Evolutionary conservation across 1,284 basidiomycete genomes (phyloP).

Genomic region (Dichomitus squalens): DNA sequence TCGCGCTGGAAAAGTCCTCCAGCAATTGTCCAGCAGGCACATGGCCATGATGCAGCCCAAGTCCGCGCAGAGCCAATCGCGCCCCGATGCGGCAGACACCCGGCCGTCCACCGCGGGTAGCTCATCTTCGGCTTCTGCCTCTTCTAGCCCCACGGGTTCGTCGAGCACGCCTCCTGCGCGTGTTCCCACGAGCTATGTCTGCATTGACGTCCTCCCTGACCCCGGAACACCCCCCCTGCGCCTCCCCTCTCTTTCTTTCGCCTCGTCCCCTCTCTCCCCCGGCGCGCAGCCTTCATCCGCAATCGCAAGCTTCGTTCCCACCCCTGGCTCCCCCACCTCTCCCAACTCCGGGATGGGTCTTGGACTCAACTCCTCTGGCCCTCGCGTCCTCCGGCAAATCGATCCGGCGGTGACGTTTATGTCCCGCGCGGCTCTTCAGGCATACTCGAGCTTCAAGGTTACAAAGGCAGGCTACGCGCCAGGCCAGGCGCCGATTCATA

Average conservation of each 20-base stretch:
- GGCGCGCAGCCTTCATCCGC: slow-evolving; percentile 15
- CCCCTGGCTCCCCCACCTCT: slow-evolving; percentile 15
- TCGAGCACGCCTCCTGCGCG: slow-evolving; percentile 18
- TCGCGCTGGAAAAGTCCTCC: slow-evolving; percentile 11
- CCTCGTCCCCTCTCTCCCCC: slow-evolving; percentile 18
- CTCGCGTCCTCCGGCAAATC: slow-evolving; percentile 60
- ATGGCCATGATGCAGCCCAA: slow-evolving; percentile 30
- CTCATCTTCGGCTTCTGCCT: slow-evolving; percentile 23
- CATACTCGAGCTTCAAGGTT: slow-evolving; percentile 59
- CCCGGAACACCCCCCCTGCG: slow-evolving; percentile 22
- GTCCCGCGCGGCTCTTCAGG: slow-evolving; percentile 47
- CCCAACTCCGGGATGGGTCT: slow-evolving; percentile 24
- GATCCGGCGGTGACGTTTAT: slow-evolving; percentile 68
- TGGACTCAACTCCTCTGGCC: slow-evolving; percentile 24
- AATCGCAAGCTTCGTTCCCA: slow-evolving; percentile 19
- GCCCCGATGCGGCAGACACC: slow-evolving; percentile 16
- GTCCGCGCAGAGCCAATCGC: slow-evolving; percentile 13
- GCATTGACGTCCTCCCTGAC: slow-evolving; percentile 32
- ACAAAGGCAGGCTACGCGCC: slow-evolving; percentile 34
- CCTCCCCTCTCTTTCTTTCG: slow-evolving; percentile 18
- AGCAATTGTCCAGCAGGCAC: slow-evolving; percentile 36
- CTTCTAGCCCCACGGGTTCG: slow-evolving; percentile 25
- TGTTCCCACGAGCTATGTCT: slow-evolving; percentile 27
- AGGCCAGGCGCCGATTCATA: slow-evolving; percentile 46
- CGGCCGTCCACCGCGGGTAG: slow-evolving; percentile 16